Evolutionary conservation across 2,329 filamentous ascomycete species (phyloP).

Genomic region (Geoglossum cookeanum): DNA sequence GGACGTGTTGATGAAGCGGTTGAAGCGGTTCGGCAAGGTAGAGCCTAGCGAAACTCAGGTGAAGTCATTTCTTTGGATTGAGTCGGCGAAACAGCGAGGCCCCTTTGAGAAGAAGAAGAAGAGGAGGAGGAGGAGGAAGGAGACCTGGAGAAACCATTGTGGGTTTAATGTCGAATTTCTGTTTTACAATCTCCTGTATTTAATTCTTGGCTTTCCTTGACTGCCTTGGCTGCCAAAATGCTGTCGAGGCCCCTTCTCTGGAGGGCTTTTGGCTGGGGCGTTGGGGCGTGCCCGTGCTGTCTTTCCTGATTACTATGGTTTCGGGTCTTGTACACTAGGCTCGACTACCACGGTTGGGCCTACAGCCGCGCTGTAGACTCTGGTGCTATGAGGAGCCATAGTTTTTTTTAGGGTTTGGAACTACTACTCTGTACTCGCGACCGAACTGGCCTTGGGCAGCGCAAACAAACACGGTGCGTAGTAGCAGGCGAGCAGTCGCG

Average conservation of each 20-base stretch:
- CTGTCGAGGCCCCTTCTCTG: neutral
- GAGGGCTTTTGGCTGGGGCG: neutral
- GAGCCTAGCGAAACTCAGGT: neutral
- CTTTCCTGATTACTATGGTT: neutral
- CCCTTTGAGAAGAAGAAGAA: neutral
- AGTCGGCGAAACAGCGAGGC: neutral
- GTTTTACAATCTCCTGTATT: neutral
- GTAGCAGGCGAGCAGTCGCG: no score
- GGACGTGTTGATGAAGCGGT: neutral
- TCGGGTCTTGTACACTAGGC: neutral
- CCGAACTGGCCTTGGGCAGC: no score
- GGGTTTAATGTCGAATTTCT: neutral
- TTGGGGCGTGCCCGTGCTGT: constrained; percentile 1
- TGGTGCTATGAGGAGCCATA: neutral
- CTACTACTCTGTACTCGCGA: neutral
- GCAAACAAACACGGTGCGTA: no score
- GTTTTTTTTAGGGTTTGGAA: neutral
- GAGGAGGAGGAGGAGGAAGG: neutral
- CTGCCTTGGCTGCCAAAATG: neutral
- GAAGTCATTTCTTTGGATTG: neutral
- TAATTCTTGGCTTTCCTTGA: constrained; percentile 1
- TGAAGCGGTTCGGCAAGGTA: neutral
- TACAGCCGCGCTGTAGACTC: neutral
- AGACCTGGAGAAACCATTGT: neutral
- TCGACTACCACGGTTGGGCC: neutral